phyloP scores from a whole-genome alignment of 2,329 filamentous ascomycete genomes.

The Dactylellina leptospora region DNA sequence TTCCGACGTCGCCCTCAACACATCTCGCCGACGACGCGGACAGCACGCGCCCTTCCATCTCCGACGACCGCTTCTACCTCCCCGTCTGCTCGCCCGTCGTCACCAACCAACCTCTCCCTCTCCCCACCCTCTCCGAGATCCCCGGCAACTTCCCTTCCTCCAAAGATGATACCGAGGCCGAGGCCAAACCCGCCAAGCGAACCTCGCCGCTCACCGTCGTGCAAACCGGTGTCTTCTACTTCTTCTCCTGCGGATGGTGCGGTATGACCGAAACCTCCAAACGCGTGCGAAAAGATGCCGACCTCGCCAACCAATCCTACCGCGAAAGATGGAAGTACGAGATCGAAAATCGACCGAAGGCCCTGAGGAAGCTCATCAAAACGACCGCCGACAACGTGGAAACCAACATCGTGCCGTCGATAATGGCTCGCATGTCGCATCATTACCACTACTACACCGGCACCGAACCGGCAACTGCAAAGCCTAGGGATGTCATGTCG shows the following conservation, averaged over 20 bases:
- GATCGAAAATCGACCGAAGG: slow-evolving; percentile 51
- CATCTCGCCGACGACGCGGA: slow-evolving; percentile 17
- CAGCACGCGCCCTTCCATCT: slow-evolving; percentile 38
- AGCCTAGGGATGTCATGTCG: slow-evolving; percentile 38
- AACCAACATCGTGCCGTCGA: slow-evolving; percentile 49
- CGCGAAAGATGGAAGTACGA: slow-evolving; percentile 49
- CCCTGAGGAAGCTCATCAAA: slow-evolving; percentile 48
- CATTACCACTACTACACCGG: slow-evolving; percentile 51
- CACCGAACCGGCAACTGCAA: slow-evolving; percentile 26
- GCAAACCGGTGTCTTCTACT: slow-evolving; percentile 52
- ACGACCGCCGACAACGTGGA: slow-evolving; percentile 50
- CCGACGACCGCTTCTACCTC: slow-evolving; percentile 50
- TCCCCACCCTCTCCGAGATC: slow-evolving; percentile 32
- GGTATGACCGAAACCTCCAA: slow-evolving; percentile 51
- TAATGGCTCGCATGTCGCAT: slow-evolving; percentile 49
- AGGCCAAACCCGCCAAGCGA: slow-evolving; percentile 38
- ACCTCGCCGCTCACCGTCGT: slow-evolving; percentile 45
- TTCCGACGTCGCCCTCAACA: slow-evolving; percentile 29
- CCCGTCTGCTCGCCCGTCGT: slow-evolving; percentile 50
- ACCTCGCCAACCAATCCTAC: slow-evolving; percentile 39
- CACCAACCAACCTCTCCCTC: slow-evolving; percentile 37
- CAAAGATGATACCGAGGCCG: slow-evolving; percentile 38
- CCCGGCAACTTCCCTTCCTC: slow-evolving; percentile 44
- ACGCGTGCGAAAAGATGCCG: slow-evolving; percentile 44
- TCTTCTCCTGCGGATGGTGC: slow-evolving; percentile 53